A percentile compares a stretch with the other conserved stretches of the same genome.
Evolutionary conservation across 768 basidiomycete species (phyloP).

Genomic region (Lactarius sanguifluus): DNA sequence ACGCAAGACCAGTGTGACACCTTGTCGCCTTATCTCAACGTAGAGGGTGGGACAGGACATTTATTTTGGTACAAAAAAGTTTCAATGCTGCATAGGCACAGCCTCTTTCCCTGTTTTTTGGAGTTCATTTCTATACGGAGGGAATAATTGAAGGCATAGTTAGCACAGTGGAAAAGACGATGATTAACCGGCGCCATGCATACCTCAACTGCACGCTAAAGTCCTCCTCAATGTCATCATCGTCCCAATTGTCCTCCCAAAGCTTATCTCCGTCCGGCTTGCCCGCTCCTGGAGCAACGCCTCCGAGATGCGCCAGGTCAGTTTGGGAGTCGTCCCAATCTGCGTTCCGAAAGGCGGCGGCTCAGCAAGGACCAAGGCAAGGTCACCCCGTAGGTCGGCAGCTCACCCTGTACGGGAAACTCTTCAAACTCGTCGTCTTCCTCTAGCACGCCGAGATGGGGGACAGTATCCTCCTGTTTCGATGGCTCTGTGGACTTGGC

Average conservation of each 20-base stretch:
- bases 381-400: neutral
- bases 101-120: constrained; percentile 54
- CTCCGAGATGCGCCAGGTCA: constrained; percentile 74
- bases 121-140: constrained; percentile 56
- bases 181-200: constrained; percentile 35
- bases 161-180: neutral
- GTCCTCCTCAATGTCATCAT: constrained; percentile 97
- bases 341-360: constrained; percentile 33
- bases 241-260: constrained; percentile 99
- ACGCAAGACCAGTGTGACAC: neutral
- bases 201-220: constrained; percentile 95
- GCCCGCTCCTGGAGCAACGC: constrained; percentile 69
- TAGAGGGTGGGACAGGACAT: neutral
- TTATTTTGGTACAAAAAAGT: constrained; percentile 6
- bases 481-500: constrained; percentile 31
- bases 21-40: neutral
- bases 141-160: neutral
- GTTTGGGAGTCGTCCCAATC: constrained; percentile 90
- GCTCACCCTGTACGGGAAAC: constrained; percentile 78
- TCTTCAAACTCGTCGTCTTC: constrained; percentile 99
- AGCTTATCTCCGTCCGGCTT: constrained; percentile 85
- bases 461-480: constrained; percentile 32
- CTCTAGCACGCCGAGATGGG: constrained; percentile 85
- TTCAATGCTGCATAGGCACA: constrained; percentile 33
- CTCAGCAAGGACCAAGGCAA: neutral